phyloP scores from a whole-genome alignment of 1,139 yeast species.

The Suhomyces wounanorum region DNA sequence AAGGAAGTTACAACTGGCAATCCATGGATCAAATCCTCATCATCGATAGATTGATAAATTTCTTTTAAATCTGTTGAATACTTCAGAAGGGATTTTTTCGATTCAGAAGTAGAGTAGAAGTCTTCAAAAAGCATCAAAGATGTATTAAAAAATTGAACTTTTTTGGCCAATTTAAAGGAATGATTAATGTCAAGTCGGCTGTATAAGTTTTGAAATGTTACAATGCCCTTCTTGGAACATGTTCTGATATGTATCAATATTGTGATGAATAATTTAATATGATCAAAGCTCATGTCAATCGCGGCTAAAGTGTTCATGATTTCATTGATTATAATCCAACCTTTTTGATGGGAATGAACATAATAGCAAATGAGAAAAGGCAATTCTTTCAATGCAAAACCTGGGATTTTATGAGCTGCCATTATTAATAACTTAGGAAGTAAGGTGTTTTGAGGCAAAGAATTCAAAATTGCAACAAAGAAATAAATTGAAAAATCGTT shows the following conservation, averaged over 20 bases:
- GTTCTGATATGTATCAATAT: conserved; percentile 47
- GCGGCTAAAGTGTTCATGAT: not conserved
- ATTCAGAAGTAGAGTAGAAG: conserved; percentile 6
- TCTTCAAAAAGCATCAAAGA: conserved; percentile 63
- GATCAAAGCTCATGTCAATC: not conserved
- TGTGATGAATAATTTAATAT: conserved; percentile 32
- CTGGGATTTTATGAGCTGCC: conserved; percentile 26
- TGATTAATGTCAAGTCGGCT: conserved; percentile 30
- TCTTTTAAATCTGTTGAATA: conserved; percentile 4
- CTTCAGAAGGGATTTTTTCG: conserved; percentile 13
- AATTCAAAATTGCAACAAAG: conserved; percentile 16
- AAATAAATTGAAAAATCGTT: conserved; percentile 11
- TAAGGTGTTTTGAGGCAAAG: not conserved
- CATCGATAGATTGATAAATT: conserved; percentile 55
- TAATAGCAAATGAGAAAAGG: conserved; percentile 30
- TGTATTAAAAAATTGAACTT: conserved; percentile 41
- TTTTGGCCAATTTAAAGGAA: conserved; percentile 39
- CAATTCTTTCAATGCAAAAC: conserved; percentile 25
- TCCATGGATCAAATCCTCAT: conserved; percentile 64
- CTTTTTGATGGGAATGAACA: conserved; percentile 21
- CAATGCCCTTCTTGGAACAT: conserved; percentile 38
- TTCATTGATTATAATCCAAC: conserved; percentile 10
- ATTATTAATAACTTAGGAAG: conserved; percentile 22
- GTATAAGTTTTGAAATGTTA: conserved; percentile 38
- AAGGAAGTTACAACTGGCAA: conserved; percentile 60